Evolutionary conservation across 2,329 filamentous ascomycete genomes (phyloP).

Genomic region (Pseudogymnoascus sp.): DNA sequence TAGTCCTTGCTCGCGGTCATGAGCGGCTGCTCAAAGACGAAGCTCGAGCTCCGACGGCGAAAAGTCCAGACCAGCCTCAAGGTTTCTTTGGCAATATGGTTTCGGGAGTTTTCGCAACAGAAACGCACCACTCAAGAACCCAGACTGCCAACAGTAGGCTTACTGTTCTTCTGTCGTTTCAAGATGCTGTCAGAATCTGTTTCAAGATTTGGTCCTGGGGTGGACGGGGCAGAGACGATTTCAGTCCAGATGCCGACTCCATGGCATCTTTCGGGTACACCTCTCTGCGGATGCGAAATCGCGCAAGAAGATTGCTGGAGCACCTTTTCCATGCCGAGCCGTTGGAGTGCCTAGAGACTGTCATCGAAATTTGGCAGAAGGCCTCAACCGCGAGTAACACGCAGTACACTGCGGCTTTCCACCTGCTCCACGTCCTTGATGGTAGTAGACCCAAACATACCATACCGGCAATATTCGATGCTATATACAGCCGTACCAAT

Average conservation of each 20-base stretch:
- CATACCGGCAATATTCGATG: slow-evolving; percentile 90
- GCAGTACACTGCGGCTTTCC: slow-evolving; percentile 64
- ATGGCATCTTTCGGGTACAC: slow-evolving; percentile 84
- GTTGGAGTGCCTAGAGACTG: slow-evolving; percentile 85
- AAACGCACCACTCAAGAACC: slow-evolving; percentile 68
- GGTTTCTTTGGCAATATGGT: slow-evolving; percentile 94
- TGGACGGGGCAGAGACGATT: slow-evolving; percentile 54
- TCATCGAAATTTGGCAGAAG: slow-evolving; percentile 76
- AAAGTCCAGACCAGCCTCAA: slow-evolving; percentile 75
- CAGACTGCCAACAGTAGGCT: slow-evolving; percentile 87
- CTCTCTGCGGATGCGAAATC: slow-evolving; percentile 82
- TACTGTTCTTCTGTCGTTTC: slow-evolving; percentile 91
- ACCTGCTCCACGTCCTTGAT: slow-evolving; percentile 82
- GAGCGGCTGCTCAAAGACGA: slow-evolving; percentile 75
- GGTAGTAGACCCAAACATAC: slow-evolving; percentile 86
- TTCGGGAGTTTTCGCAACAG: slow-evolving; percentile 79
- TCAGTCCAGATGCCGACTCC: slow-evolving; percentile 57
- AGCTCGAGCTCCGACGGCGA: slow-evolving; percentile 57
- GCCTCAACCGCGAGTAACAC: slow-evolving; percentile 38
- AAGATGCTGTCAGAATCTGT: slow-evolving; percentile 88
- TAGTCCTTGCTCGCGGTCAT: slow-evolving; percentile 80
- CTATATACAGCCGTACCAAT: slow-evolving; percentile 91
- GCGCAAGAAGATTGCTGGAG: slow-evolving; percentile 79
- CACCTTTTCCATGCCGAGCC: slow-evolving; percentile 90
- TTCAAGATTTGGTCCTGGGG: slow-evolving; percentile 95